phyloP scores from a whole-genome alignment of 2,329 filamentous ascomycete genomes.

The Coniochaeta sp. region DNA sequence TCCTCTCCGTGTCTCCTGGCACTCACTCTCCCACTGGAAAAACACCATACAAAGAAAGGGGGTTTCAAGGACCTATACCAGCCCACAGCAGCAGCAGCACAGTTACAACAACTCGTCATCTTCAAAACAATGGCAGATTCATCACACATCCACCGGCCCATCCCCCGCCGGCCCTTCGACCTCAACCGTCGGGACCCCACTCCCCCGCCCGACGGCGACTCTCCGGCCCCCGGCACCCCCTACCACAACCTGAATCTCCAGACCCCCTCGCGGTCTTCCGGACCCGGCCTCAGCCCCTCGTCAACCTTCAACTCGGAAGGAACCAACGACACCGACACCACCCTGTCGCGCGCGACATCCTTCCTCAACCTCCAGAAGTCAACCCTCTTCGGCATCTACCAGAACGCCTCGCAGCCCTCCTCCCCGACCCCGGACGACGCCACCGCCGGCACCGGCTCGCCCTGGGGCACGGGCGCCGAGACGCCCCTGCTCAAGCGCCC shows the following conservation, averaged over 20 bases:
- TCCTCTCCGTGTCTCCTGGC: not conserved
- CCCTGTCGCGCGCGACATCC: slow-evolving; percentile 64
- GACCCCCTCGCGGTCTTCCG: slow-evolving; percentile 22
- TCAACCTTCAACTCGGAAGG: slow-evolving; percentile 5
- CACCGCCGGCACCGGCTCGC: slow-evolving; percentile 54
- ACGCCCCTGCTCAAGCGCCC: slow-evolving; percentile 47
- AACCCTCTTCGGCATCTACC: slow-evolving; percentile 88
- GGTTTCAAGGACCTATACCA: not conserved
- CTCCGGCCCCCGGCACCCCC: slow-evolving; percentile 24
- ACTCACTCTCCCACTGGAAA: not conserved
- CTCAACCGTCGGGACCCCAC: slow-evolving; percentile 41
- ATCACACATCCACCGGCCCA: slow-evolving; percentile 57
- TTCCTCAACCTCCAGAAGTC: slow-evolving; percentile 81
- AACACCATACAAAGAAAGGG: not conserved
- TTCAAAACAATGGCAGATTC: not conserved
- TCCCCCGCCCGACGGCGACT: slow-evolving; percentile 32
- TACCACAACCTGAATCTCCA: slow-evolving; percentile 35
- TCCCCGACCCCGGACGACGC: slow-evolving; percentile 34
- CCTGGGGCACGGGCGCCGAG: slow-evolving; percentile 72
- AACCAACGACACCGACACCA: slow-evolving; percentile 17
- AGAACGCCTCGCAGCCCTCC: slow-evolving; percentile 45
- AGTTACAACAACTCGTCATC: not conserved
- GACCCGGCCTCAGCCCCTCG: slow-evolving; percentile 6
- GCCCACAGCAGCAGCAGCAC: not conserved
- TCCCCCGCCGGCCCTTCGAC: slow-evolving; percentile 65